Conservation (phyloP, 768 basidiomycete species). For the Rhizopogon vulgaris region DNA sequence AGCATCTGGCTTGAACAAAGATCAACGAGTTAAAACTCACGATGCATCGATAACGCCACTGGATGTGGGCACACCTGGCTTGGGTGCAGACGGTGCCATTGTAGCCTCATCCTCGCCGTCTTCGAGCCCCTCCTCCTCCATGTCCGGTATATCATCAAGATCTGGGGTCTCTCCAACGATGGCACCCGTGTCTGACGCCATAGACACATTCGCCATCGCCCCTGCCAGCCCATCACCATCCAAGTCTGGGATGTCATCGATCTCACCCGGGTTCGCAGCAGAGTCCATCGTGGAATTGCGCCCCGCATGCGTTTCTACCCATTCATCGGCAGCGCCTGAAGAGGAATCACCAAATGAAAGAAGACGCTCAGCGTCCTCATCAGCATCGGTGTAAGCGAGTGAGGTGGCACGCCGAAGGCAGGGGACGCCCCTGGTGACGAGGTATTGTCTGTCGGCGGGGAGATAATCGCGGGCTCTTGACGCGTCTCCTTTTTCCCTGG, state of each 20-base stretch:
- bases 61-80: slow-evolving; percentile 25
- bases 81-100: slow-evolving; percentile 60
- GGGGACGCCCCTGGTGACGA: slow-evolving; percentile 93
- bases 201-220: slow-evolving; percentile 40
- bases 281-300: slow-evolving; percentile 50
- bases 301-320: slow-evolving; percentile 97
- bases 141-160: slow-evolving; percentile 97
- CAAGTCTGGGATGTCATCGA: slow-evolving; percentile 85
- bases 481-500: slow-evolving; percentile 89
- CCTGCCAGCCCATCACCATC: slow-evolving; percentile 48
- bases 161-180: slow-evolving; percentile 66
- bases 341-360: slow-evolving; percentile 73
- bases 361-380: slow-evolving; percentile 93
- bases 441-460: slow-evolving; percentile 94
- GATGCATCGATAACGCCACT: slow-evolving; percentile 39
- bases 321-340: slow-evolving; percentile 66
- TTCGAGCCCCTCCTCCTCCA: slow-evolving; percentile 92
- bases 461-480: slow-evolving; percentile 86
- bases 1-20: slow-evolving; percentile 1
- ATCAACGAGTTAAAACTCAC: slow-evolving; percentile 28
- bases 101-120: slow-evolving; percentile 88
- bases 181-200: slow-evolving; percentile 30
- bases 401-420: slow-evolving; percentile 91
- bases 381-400: slow-evolving; percentile 89
- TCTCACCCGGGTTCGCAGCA: slow-evolving; percentile 53